phyloP scores from a whole-genome alignment of 768 basidiomycete species.

The Cubamyces sp. region DNA sequence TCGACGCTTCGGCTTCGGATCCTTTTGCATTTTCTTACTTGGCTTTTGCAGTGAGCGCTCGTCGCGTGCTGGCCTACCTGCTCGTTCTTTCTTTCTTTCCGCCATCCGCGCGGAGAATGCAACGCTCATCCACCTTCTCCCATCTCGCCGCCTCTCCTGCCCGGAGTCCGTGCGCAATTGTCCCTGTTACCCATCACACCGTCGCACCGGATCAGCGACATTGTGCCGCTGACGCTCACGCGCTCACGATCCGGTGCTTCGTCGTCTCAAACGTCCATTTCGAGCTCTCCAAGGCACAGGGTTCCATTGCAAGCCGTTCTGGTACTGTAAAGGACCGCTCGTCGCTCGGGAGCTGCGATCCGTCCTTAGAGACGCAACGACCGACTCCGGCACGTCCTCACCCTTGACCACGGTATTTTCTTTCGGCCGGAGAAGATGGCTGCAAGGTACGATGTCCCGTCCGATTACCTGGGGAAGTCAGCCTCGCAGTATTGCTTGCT shows the following conservation, averaged over 20 bases:
- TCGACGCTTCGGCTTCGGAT: conserved; percentile 1
- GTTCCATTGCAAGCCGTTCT: background rate
- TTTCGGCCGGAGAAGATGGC: too few relatives aligned
- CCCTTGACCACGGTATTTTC: too few relatives aligned
- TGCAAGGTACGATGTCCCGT: too few relatives aligned
- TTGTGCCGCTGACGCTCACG: conserved; percentile 22
- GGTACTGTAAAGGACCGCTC: background rate
- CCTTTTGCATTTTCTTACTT: too few relatives aligned
- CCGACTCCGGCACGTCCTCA: too few relatives aligned
- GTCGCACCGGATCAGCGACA: conserved; percentile 15
- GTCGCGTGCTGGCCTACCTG: background rate
- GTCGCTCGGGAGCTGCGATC: too few relatives aligned
- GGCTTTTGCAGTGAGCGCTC: too few relatives aligned
- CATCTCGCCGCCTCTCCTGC: background rate
- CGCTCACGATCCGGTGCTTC: conserved; percentile 27
- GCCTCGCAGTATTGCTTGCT: too few relatives aligned
- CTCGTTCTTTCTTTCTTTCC: background rate
- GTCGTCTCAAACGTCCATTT: conserved; percentile 20
- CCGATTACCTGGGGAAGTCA: too few relatives aligned
- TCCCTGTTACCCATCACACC: conserved; percentile 10
- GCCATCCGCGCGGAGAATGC: background rate
- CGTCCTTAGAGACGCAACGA: too few relatives aligned
- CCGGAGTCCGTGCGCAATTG: conserved; percentile 2
- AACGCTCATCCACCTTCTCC: background rate
- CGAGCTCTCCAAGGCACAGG: conserved; percentile 7